Conservation (phyloP, 257 asterid species). For the Verbascum thapsus region DNA sequence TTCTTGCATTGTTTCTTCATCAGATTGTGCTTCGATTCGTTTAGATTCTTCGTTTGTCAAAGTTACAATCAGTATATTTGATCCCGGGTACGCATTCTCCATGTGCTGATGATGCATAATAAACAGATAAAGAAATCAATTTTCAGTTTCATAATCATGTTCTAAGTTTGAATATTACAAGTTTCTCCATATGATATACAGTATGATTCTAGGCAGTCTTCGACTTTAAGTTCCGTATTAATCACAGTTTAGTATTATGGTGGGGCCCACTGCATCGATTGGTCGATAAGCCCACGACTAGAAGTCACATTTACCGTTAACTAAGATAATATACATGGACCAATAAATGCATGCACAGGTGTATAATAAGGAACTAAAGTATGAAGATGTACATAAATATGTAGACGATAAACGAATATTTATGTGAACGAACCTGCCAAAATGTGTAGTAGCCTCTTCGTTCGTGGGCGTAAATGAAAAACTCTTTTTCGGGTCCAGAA, state of each 20-base stretch:
- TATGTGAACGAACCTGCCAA: slow-evolving; percentile 87
- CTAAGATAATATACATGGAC: neutral
- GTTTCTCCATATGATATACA: too few relatives aligned
- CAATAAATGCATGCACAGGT: neutral
- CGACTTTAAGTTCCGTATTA: too few relatives aligned
- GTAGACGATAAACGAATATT: neutral
- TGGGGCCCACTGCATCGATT: too few relatives aligned
- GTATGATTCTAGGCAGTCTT: too few relatives aligned
- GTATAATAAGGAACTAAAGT: neutral
- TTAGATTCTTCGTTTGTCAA: slow-evolving; percentile 90
- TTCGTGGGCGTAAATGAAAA: slow-evolving; percentile 86
- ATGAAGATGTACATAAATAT: too few relatives aligned
- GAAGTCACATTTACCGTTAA: too few relatives aligned
- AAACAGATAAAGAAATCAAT: slow-evolving; percentile 27
- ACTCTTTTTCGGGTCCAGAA: slow-evolving; percentile 82
- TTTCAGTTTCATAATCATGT: slow-evolving; percentile 28
- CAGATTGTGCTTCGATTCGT: slow-evolving; percentile 82
- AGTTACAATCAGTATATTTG: slow-evolving; percentile 86
- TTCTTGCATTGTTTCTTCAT: slow-evolving; percentile 69
- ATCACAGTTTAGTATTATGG: too few relatives aligned
- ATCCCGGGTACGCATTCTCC: slow-evolving; percentile 95
- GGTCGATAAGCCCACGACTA: too few relatives aligned
- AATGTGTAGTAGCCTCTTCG: slow-evolving; percentile 93
- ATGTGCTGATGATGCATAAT: slow-evolving; percentile 64
- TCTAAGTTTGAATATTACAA: too few relatives aligned